phyloP scores from a whole-genome alignment of 306 rosid species.

The Luffa aegyptiaca region DNA sequence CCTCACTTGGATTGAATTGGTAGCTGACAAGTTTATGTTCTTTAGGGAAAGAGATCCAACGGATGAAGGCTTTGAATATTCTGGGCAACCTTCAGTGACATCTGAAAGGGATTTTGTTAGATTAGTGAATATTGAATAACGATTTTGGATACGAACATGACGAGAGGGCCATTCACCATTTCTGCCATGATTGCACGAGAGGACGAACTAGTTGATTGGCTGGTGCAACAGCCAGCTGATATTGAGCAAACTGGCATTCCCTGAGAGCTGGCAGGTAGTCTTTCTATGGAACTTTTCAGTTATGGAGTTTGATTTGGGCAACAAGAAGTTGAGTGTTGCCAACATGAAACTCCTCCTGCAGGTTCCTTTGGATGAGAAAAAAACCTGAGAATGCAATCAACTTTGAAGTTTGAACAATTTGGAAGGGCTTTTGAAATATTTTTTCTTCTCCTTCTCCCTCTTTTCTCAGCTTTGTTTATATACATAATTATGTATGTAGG shows the following conservation, averaged over 20 bases:
- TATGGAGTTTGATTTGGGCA: background rate
- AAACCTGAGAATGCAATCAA: background rate
- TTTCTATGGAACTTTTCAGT: background rate
- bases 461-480: no score
- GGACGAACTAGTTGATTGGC: background rate
- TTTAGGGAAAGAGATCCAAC: slow-evolving; percentile 36
- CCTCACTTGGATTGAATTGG: background rate
- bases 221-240: background rate
- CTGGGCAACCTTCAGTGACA: slow-evolving; percentile 18
- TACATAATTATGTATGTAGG: no score
- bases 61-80: slow-evolving; percentile 36
- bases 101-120: background rate
- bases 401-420: background rate
- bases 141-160: background rate
- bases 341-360: background rate
- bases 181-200: background rate
- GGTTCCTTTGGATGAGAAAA: background rate
- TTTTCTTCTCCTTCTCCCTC: background rate
- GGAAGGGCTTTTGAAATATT: background rate
- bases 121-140: background rate
- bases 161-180: background rate
- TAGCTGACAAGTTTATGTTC: background rate
- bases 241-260: background rate
- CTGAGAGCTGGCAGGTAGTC: background rate
- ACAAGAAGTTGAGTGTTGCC: background rate